Evolutionary conservation across 2,329 filamentous ascomycete species (phyloP).

Genomic region (Microthyrium microscopicum): DNA sequence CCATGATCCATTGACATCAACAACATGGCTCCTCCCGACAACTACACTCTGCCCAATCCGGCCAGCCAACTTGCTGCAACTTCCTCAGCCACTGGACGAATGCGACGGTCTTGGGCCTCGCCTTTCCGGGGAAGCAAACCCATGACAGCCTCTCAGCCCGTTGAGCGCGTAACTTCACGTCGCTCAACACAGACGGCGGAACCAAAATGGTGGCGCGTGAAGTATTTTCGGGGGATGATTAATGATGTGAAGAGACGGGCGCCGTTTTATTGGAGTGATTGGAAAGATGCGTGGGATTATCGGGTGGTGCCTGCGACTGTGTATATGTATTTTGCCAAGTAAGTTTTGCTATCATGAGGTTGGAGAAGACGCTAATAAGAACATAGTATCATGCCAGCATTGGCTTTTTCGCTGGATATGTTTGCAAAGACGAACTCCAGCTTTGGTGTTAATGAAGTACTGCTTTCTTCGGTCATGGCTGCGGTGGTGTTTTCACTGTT

Average conservation of each 20-base stretch:
- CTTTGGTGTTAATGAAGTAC: conserved; percentile 80
- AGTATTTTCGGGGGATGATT: too few relatives aligned
- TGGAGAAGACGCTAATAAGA: conserved; percentile 26
- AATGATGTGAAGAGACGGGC: conserved; percentile 33
- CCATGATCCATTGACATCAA: too few relatives aligned
- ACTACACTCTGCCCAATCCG: too few relatives aligned
- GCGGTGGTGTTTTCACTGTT: conserved; percentile 66
- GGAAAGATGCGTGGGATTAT: conserved; percentile 38
- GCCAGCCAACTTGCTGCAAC: too few relatives aligned
- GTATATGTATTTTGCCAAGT: conserved; percentile 43
- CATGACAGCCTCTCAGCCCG: too few relatives aligned
- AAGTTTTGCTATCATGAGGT: conserved; percentile 6
- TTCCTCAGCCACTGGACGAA: too few relatives aligned
- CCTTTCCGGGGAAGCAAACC: too few relatives aligned
- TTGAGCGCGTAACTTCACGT: too few relatives aligned
- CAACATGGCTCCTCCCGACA: too few relatives aligned
- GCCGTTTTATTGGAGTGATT: conserved; percentile 41
- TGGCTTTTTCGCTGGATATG: conserved; percentile 88
- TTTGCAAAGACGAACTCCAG: conserved; percentile 72
- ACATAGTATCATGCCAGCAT: conserved; percentile 63
- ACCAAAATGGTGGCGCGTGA: too few relatives aligned
- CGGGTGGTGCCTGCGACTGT: conserved; percentile 37
- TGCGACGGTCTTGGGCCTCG: too few relatives aligned
- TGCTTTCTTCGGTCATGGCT: conserved; percentile 71
- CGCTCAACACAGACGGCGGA: too few relatives aligned